Base-by-base conservation (phyloP, 768 basidiomycete genomes). In the Suillus plorans region DNA sequence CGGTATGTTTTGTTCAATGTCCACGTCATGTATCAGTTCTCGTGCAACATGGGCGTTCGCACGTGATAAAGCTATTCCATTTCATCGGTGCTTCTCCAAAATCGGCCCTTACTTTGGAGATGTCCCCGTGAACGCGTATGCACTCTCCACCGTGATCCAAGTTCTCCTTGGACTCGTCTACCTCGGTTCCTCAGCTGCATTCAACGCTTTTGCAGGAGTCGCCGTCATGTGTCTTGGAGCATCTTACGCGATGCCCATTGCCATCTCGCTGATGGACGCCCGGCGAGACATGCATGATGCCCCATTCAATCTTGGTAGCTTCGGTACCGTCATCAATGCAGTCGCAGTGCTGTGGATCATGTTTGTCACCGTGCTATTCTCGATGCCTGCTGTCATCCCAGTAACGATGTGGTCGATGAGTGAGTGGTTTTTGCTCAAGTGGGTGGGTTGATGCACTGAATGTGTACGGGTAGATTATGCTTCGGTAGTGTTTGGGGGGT, bases 31-130 rank as follows among this genome's bases (percentile, higher is more conserved):
- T 61, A 88, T 87, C 10, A 85, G 88, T 44, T 89, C 88, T 14
- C 84, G 89, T 20, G 84, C 86, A 37, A 89, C 88, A 3, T 90
- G 88, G 89, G 85, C 85, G 55, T 90, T 90, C 72, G 85, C 88
- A 0, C 81, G 89, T 3, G 89, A 90, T 75, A 81, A 81, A 65
- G 89, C 85, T 1, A 85, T 90, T 49, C 89, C 88, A 2, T 81
- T 84, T 52, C 80, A 84, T 42, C 58, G 64, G 13, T 69, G 78
- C 63, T 88, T 88, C 77, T 75, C 82, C 8, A 76, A 75, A 58
- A 79, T 89, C 69, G 77, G 79, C 49, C 72, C 75, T 9, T 67
- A 73, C 45, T 65, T 78, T 10, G 70, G 76, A 36, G 84, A 83
- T 67, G 81, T 88, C 5, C 88, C 88, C 0, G 75, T 88, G 49